Evolutionary conservation across 2,329 filamentous ascomycete species (phyloP).

Genomic region (Sclerotinia glacialis): DNA sequence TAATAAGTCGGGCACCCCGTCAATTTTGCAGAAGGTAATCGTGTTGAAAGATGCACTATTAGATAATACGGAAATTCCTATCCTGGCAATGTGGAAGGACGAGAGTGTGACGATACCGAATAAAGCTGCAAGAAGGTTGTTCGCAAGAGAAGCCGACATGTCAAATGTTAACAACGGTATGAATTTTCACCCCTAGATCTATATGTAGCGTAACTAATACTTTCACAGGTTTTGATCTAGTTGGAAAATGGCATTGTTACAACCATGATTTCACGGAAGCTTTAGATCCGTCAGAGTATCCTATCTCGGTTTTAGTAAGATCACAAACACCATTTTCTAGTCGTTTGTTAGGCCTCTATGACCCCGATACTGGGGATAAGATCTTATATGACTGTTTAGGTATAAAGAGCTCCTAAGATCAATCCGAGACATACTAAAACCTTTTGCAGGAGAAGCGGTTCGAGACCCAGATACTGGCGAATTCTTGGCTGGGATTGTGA

Average conservation of each 20-base stretch:
- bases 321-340: constrained; percentile 59
- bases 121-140: constrained; percentile 50
- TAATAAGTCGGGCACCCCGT: constrained; percentile 56
- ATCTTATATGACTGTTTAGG: constrained; percentile 62
- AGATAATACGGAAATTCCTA: constrained; percentile 71
- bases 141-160: constrained; percentile 45
- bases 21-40: constrained; percentile 68
- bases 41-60: constrained; percentile 75
- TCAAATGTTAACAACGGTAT: constrained; percentile 44
- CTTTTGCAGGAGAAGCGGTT: constrained; percentile 54
- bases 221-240: constrained; percentile 47
- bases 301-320: constrained; percentile 61
- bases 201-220: background rate
- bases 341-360: constrained; percentile 61
- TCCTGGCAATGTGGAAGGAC: constrained; percentile 79
- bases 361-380: constrained; percentile 50
- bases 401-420: background rate
- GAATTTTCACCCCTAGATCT: background rate
- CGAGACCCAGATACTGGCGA: constrained; percentile 65
- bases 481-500: constrained; percentile 68
- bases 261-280: constrained; percentile 62
- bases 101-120: constrained; percentile 72
- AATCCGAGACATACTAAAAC: background rate
- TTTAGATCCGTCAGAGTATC: constrained; percentile 59
- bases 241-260: constrained; percentile 60